A percentile compares a stretch with the other conserved stretches of the same genome.
Conservation (phyloP, 2,329 filamentous ascomycete genomes). For the Penicillium sp. region DNA sequence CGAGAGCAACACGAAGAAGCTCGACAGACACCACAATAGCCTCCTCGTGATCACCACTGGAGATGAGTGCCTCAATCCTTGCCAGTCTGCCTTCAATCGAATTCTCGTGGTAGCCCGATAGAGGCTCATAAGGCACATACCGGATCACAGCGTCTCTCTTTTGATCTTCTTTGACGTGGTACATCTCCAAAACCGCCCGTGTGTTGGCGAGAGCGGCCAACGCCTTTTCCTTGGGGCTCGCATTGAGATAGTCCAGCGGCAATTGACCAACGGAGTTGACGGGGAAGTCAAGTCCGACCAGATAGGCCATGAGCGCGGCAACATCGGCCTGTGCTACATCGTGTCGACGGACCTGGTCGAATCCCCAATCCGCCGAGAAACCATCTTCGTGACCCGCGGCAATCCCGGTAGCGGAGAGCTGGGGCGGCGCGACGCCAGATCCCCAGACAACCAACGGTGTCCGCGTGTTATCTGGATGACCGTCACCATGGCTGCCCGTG, state of each 20-base stretch:
- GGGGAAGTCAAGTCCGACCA: slow-evolving; percentile 83
- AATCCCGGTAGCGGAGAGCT: slow-evolving; percentile 53
- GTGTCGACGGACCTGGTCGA: slow-evolving; percentile 77
- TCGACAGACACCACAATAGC: slow-evolving; percentile 77
- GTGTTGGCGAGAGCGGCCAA: slow-evolving; percentile 82
- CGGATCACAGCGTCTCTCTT: slow-evolving; percentile 74
- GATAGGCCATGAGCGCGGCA: slow-evolving; percentile 91
- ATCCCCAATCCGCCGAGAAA: slow-evolving; percentile 83
- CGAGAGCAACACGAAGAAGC: slow-evolving; percentile 73
- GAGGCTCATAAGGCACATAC: slow-evolving; percentile 71
- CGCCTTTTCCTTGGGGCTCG: slow-evolving; percentile 72
- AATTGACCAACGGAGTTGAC: slow-evolving; percentile 95
- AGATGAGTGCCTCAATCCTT: slow-evolving; percentile 68
- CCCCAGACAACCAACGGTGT: slow-evolving; percentile 94
- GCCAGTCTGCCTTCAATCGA: slow-evolving; percentile 67
- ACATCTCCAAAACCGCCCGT: slow-evolving; percentile 89
- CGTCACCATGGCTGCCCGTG: slow-evolving; percentile 98
- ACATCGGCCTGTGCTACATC: slow-evolving; percentile 94
- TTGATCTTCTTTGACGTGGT: slow-evolving; percentile 83
- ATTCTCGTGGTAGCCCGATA: slow-evolving; percentile 61
- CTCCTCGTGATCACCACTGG: slow-evolving; percentile 64
- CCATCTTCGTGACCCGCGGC: slow-evolving; percentile 83
- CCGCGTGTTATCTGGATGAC: slow-evolving; percentile 93
- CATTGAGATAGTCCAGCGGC: slow-evolving; percentile 77
- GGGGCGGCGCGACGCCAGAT: slow-evolving; percentile 78